These are phyloP conservation scores for Apophysomyces sp. DNA, from an alignment of 371 early-diverging fungal genomes.

Conservation along the genomic window DNA sequence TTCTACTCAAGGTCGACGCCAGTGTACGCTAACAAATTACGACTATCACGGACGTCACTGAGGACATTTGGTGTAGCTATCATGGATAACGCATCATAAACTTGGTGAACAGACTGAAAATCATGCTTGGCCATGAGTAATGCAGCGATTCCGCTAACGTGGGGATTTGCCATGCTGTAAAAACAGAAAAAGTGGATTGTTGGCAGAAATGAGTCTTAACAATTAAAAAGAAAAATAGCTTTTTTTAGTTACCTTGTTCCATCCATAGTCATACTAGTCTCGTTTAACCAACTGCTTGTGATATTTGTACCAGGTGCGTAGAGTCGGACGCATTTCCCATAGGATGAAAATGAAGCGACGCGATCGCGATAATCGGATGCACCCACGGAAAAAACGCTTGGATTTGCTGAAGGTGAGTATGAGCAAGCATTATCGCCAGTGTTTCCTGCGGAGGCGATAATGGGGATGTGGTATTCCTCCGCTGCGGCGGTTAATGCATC, in stretches of 20 bases:
- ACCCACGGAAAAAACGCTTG: conserved; percentile 70
- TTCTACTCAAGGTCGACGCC: conserved; percentile 3
- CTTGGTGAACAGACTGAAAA: conserved; percentile 8
- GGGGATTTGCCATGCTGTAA: conserved; percentile 69
- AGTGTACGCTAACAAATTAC: conserved; percentile 19
- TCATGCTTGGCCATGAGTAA: conserved; percentile 22
- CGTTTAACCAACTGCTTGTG: conserved; percentile 47
- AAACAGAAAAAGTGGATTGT: conserved; percentile 14
- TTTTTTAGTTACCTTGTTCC: conserved; percentile 56
- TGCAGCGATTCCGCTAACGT: conserved; percentile 54
- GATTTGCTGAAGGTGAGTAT: conserved; percentile 64
- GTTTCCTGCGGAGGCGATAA: conserved; percentile 77
- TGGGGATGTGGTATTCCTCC: conserved; percentile 34
- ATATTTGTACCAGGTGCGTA: conserved; percentile 55
- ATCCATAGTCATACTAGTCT: conserved; percentile 42
- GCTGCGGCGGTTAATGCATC: conserved; percentile 47
- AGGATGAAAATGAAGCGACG: conserved; percentile 49
- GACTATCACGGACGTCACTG: neutral
- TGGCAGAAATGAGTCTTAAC: too few relatives aligned
- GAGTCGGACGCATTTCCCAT: conserved; percentile 59
- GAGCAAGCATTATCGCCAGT: conserved; percentile 64
- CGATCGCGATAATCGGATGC: conserved; percentile 48
- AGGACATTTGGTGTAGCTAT: conserved; percentile 16
- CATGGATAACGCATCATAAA: conserved; percentile 11
- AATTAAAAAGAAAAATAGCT: too few relatives aligned